phyloP scores from a whole-genome alignment of 306 rosid species.

The Rosa rugosa region DNA sequence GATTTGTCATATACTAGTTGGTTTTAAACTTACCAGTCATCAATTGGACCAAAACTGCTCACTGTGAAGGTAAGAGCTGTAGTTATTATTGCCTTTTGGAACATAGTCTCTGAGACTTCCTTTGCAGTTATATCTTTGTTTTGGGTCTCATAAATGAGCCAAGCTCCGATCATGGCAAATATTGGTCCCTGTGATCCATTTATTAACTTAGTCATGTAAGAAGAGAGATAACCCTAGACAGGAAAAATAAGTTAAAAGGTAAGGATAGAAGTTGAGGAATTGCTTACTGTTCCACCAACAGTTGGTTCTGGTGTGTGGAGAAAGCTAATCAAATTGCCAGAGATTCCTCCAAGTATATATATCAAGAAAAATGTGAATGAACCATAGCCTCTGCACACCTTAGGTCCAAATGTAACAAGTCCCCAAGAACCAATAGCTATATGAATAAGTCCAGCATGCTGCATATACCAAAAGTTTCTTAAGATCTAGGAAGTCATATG shows the following conservation, averaged over 20 bases:
- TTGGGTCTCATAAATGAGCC: conserved; percentile 75
- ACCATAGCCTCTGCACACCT: conserved; percentile 81
- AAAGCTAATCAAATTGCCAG: conserved; percentile 85
- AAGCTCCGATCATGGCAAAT: conserved; percentile 91
- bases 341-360: conserved; percentile 80
- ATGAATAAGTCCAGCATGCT: conserved; percentile 76
- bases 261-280: conserved; percentile 6
- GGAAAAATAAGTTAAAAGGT: not conserved
- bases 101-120: conserved; percentile 57
- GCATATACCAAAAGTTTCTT: conserved; percentile 31
- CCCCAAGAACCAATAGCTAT: conserved; percentile 66
- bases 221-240: not conserved
- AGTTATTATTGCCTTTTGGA: conserved; percentile 66
- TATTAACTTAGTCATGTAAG: conserved; percentile 3
- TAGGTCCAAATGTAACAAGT: conserved; percentile 75
- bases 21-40: conserved; percentile 59
- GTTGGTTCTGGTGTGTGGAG: conserved; percentile 81
- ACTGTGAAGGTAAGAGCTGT: conserved; percentile 57
- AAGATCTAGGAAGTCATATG: not conserved
- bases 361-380: conserved; percentile 75
- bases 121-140: conserved; percentile 52
- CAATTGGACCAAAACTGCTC: conserved; percentile 74
- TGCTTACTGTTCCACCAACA: conserved; percentile 82
- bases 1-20: not conserved
- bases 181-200: conserved; percentile 68